A percentile compares a stretch with the other conserved stretches of the same genome.
Evolutionary conservation across 768 basidiomycete species (phyloP).

Genomic region (Gloeostereum incarnatum): DNA sequence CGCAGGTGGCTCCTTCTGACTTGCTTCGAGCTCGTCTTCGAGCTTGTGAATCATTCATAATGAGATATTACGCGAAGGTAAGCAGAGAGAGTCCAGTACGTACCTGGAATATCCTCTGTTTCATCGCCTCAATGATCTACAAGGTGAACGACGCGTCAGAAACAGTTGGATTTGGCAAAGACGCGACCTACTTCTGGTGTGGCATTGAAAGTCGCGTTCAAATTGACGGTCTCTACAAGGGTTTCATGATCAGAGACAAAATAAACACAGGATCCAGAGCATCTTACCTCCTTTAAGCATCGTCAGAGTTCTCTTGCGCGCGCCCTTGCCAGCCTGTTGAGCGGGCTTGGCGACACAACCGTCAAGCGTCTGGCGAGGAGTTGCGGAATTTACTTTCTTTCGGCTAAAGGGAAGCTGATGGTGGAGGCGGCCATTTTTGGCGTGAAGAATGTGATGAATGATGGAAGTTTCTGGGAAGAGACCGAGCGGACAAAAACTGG

Average conservation of each 20-base stretch:
- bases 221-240: constrained; percentile 9
- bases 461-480: no score
- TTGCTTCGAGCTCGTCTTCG: constrained; percentile 19
- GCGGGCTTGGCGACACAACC: no score
- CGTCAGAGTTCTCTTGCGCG: constrained; percentile 1
- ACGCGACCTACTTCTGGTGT: constrained; percentile 12
- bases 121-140: constrained; percentile 21
- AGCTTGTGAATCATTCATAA: constrained; percentile 13
- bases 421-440: no score
- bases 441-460: no score
- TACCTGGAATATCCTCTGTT: constrained; percentile 18
- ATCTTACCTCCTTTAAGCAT: not conserved
- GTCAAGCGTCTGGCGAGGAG: no score
- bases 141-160: constrained; percentile 8
- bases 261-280: not conserved
- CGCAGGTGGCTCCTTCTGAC: constrained; percentile 13
- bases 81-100: not conserved
- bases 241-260: not conserved
- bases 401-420: no score
- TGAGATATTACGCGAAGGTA: not conserved
- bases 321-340: no score
- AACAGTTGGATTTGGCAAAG: constrained; percentile 1
- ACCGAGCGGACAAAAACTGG: no score
- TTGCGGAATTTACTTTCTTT: no score
- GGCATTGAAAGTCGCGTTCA: constrained; percentile 14